Evolutionary conservation across 108 stramenopile species (phyloP), one percentile per base, ranked within the genome.

Genomic region (Nitzschia inconspicua): DNA sequence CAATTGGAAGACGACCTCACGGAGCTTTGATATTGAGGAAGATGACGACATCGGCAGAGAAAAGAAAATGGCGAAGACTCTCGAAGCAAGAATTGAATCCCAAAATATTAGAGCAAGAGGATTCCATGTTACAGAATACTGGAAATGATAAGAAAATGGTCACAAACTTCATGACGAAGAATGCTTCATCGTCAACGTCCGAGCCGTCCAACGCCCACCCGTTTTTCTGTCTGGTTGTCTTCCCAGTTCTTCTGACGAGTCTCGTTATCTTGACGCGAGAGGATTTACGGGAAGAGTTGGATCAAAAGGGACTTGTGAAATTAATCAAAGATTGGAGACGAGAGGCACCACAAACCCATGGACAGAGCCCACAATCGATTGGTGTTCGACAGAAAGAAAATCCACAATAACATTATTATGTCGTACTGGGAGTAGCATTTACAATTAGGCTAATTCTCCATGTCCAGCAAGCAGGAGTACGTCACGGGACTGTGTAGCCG

Each of bases 281-380:
- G 8, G 74, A 75, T 65, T 68, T 75, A 10, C 62, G 57, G 22
- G 39, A 75, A 31, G 51, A 75, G 22, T 20, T 66, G 30, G 32
- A 37, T 20, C 23, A 55, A 22, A 44, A 55, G 24, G 55, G 54
- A 28, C 36, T 40, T 20, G 60, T 32, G 1, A 54, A 35, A 18
- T 54, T 54, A n/a, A n/a, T 37, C 11, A 28, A 54, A 32, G 53
- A 54, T 54, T 36, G n/a, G n/a, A n/a, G n/a, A n/a, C n/a, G n/a
- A n/a, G n/a, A n/a, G n/a, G n/a, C n/a, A n/a, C n/a, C n/a, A n/a
- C n/a, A n/a, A n/a, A n/a, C n/a, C n/a, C n/a, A n/a, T n/a, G n/a
- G n/a, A n/a, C n/a, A n/a, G n/a, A n/a, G n/a, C n/a, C n/a, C n/a
- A n/a, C n/a, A n/a, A n/a, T n/a, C n/a, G n/a, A n/a, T n/a, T n/a